Percentiles rank a stretch among this genome's conserved stretches.
Conservation (phyloP, 2,329 filamentous ascomycete species). For the Xylariaceae sp. region DNA sequence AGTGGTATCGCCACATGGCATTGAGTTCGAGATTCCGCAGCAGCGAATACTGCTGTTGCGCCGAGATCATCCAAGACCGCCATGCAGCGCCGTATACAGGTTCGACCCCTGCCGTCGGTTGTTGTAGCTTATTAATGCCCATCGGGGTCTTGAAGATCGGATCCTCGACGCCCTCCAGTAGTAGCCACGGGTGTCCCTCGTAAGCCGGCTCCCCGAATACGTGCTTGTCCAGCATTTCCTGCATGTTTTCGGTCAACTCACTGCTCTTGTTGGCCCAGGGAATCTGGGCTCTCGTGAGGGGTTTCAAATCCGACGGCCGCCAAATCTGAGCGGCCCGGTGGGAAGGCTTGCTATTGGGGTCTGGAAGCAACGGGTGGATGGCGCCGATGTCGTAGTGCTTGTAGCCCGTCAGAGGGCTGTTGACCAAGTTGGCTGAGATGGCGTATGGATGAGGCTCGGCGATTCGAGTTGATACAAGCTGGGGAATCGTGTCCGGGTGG, state of each 20-base stretch:
- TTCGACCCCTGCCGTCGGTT: constrained; percentile 18
- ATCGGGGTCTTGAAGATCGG: constrained; percentile 44
- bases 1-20: constrained; percentile 45
- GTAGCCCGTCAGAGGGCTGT: constrained; percentile 50
- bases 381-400: constrained; percentile 52
- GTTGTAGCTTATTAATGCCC: constrained; percentile 39
- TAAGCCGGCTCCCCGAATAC: constrained; percentile 34
- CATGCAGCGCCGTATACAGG: constrained; percentile 38
- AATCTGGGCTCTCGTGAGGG: constrained; percentile 18
- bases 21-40: constrained; percentile 48
- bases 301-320: constrained; percentile 36
- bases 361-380: constrained; percentile 51
- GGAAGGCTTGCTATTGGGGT: constrained; percentile 33
- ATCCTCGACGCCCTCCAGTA: constrained; percentile 33
- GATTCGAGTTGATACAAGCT: constrained; percentile 49
- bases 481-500: constrained; percentile 43
- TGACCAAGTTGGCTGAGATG: constrained; percentile 54
- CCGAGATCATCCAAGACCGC: constrained; percentile 47
- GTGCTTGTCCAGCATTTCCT: constrained; percentile 26
- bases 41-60: constrained; percentile 45
- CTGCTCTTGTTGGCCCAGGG: constrained; percentile 19
- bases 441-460: constrained; percentile 47
- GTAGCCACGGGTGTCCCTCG: constrained; percentile 50
- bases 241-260: constrained; percentile 7
- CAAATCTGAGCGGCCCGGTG: constrained; percentile 34